Conservation (phyloP, 179 eudicot genomes). For the Nepenthes alata region DNA sequence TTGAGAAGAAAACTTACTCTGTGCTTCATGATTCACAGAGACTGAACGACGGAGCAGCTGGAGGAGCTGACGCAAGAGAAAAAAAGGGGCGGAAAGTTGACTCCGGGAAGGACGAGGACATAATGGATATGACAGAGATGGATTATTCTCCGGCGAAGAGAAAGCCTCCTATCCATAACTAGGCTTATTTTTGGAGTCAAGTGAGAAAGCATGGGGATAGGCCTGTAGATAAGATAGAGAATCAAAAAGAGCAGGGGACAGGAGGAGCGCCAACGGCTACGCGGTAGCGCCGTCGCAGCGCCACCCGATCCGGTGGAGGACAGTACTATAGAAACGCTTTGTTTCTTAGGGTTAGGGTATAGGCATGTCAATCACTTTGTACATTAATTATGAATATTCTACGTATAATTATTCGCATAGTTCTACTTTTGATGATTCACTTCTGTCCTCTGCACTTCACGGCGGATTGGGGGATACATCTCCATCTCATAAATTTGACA, state of each 20-base stretch:
- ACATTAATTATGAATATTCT: no score
- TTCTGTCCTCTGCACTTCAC: no score
- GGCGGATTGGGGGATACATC: no score
- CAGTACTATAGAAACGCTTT: conserved; percentile 30
- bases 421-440: no score
- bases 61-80: background rate
- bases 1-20: no score
- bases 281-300: no score
- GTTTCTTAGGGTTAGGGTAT: conserved; percentile 16
- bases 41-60: conserved; percentile 11
- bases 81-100: background rate
- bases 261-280: background rate
- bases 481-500: no score
- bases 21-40: conserved; percentile 23
- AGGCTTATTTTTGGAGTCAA: background rate
- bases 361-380: no score
- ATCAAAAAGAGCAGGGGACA: background rate
- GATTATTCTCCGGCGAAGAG: conserved; percentile 63
- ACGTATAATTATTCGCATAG: no score
- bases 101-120: conserved; percentile 19
- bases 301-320: background rate
- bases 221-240: background rate
- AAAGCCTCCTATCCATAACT: conserved; percentile 72
- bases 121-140: conserved; percentile 49
- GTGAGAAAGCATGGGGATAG: no score